Percentiles rank a stretch among this genome's conserved stretches.
phyloP scores from a whole-genome alignment of 305 asterid genomes.

The Striga hermonthica region DNA sequence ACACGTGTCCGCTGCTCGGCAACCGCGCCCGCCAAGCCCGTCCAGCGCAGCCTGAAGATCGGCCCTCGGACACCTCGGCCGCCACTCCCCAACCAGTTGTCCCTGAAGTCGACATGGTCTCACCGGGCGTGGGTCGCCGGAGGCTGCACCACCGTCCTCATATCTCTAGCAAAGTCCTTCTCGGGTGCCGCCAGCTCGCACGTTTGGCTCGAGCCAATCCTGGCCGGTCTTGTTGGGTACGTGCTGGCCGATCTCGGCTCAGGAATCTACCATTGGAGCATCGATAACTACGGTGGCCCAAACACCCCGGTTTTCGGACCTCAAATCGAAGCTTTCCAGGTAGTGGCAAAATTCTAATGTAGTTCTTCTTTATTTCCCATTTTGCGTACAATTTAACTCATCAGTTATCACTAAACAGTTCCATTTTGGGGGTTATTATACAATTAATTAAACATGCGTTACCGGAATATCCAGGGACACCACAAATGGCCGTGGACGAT shows the following conservation, averaged over 20 bases:
- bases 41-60: slow-evolving; percentile 18
- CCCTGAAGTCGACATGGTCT: slow-evolving; percentile 65
- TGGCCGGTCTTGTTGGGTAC: slow-evolving; percentile 58
- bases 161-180: slow-evolving; percentile 54
- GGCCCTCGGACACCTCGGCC: slow-evolving; percentile 25
- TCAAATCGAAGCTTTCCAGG: slow-evolving; percentile 67
- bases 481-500: slow-evolving; percentile 87
- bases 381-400: no score
- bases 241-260: slow-evolving; percentile 72
- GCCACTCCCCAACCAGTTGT: slow-evolving; percentile 42
- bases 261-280: slow-evolving; percentile 84
- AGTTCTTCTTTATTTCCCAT: no score
- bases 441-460: no score
- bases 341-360: no score
- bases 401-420: no score
- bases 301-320: slow-evolving; percentile 60
- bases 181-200: neutral
- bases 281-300: slow-evolving; percentile 73
- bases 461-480: slow-evolving; percentile 46
- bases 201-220: slow-evolving; percentile 52
- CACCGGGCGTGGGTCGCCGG: slow-evolving; percentile 76
- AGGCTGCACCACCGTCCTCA: slow-evolving; percentile 68
- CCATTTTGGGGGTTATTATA: no score
- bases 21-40: slow-evolving; percentile 33
- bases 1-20: slow-evolving; percentile 35